Base-by-base conservation (phyloP, 306 rosid species). In the Vicia villosa region DNA sequence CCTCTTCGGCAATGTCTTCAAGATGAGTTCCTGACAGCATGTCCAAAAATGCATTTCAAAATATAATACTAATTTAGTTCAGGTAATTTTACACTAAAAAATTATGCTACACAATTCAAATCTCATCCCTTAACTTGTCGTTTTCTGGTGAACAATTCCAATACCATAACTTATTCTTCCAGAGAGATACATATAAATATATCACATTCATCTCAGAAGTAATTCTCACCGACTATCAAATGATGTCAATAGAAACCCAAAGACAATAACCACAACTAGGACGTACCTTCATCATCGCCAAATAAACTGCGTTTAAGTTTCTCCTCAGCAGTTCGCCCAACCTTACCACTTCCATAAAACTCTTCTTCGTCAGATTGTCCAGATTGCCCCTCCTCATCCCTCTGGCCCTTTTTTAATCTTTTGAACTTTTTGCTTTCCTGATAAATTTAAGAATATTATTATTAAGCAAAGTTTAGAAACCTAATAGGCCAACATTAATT, bases 1-100 rank as follows among this genome's bases (percentile, higher is more conserved):
- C 97, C 80, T 91, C 99, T 80, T 94, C 99, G 15, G 74, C 97
- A 72, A 91, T 83, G 65, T 91, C 99, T 77, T 94, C 99, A 76
- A 85, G 86, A 52, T 90, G 86, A 78, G 95, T 80, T 67, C 88
- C 97, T 88, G 60, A 15, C 36, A 66, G 70, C 75, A 60, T 30
- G 21, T 37, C 28, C 30, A 57, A 38, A 46, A 10, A 32, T 46
- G 26, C 5, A 32, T 45, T 47, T 46, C 28, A 58, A 49, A 65
- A 58, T 26, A 40, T 3, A 36, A 63, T 6, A 10, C 30, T 47
- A 13, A 13, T 10, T 66, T 28, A 15, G 15, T 45, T 56, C 37
- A 9, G 19, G 56, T 46, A 47, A 12, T 12, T 56, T 45, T 55
- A 46, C 50, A 13, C 57, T 56, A 51, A 65, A 45, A 55, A 49